A percentile compares a stretch with the other conserved stretches of the same genome.
phyloP scores from a whole-genome alignment of 2,329 filamentous ascomycete species.

The Arthrobotrys sphaeroides region DNA sequence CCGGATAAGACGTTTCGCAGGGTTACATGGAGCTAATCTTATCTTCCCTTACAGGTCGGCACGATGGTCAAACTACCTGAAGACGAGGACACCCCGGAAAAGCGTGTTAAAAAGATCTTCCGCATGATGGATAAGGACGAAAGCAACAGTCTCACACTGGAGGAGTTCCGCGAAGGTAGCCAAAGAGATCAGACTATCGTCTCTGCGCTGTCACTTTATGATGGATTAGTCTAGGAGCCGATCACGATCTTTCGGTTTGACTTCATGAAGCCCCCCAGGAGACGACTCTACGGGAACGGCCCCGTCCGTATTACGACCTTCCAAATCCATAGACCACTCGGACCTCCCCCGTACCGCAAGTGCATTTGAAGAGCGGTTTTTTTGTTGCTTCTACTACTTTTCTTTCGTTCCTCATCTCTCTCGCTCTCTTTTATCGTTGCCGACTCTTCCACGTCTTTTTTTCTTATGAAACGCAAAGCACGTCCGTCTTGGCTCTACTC shows the following conservation, averaged over 20 bases:
- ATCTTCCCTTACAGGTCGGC: conserved; percentile 73
- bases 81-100: conserved; percentile 98
- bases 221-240: conserved; percentile 79
- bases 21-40: conserved; percentile 24
- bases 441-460: background rate
- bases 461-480: background rate
- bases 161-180: conserved; percentile 98
- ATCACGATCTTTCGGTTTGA: background rate
- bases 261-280: conserved; percentile 6
- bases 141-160: conserved; percentile 94
- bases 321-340: background rate
- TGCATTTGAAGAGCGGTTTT: conserved; percentile 47
- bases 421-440: background rate
- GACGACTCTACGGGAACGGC: conserved; percentile 17
- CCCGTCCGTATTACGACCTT: background rate
- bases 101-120: conserved; percentile 98
- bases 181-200: conserved; percentile 99
- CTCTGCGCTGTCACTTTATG: conserved; percentile 93
- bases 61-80: conserved; percentile 99
- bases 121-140: conserved; percentile 99
- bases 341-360: conserved; percentile 7
- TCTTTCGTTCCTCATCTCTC: background rate
- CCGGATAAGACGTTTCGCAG: conserved; percentile 26
- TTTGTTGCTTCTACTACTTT: background rate
- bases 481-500: background rate